A percentile compares a stretch with the other conserved stretches of the same genome.
These are phyloP conservation scores for Artemisia tridentata DNA, from an alignment of 129 eudicot genomes.

Conservation along the genomic window DNA sequence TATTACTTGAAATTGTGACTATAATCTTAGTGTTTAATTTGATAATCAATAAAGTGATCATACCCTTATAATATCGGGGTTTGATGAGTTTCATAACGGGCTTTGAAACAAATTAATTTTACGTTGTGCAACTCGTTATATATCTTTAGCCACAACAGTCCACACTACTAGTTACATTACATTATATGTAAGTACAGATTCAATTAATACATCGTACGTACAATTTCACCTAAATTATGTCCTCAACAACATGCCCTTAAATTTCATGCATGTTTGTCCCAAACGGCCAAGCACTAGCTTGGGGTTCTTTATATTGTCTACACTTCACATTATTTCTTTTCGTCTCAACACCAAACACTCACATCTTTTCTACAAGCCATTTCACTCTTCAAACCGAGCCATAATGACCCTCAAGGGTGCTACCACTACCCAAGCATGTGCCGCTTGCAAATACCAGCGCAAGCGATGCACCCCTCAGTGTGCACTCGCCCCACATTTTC, in stretches of 20 bases:
- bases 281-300: neutral
- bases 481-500: constrained; percentile 72
- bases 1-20: too few relatives aligned
- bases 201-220: constrained; percentile 26
- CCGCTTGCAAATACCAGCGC: constrained; percentile 85
- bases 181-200: neutral
- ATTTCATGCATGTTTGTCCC: constrained; percentile 19
- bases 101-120: too few relatives aligned
- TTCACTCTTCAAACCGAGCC: constrained; percentile 17
- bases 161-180: neutral
- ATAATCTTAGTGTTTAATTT: too few relatives aligned
- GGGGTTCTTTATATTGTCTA: constrained; percentile 1
- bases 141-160: too few relatives aligned
- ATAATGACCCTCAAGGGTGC: constrained; percentile 78
- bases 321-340: constrained; percentile 1
- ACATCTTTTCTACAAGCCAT: constrained; percentile 2
- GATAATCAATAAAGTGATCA: too few relatives aligned
- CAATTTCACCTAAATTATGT: neutral
- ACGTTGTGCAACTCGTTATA: too few relatives aligned
- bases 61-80: too few relatives aligned
- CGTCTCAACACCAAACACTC: constrained; percentile 10
- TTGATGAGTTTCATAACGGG: too few relatives aligned
- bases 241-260: constrained; percentile 4
- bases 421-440: constrained; percentile 62
- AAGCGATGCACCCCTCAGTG: constrained; percentile 74